These are phyloP conservation scores for Brettanomyces custersianus DNA, from an alignment of 805 yeast genomes.

Conservation along the genomic window DNA sequence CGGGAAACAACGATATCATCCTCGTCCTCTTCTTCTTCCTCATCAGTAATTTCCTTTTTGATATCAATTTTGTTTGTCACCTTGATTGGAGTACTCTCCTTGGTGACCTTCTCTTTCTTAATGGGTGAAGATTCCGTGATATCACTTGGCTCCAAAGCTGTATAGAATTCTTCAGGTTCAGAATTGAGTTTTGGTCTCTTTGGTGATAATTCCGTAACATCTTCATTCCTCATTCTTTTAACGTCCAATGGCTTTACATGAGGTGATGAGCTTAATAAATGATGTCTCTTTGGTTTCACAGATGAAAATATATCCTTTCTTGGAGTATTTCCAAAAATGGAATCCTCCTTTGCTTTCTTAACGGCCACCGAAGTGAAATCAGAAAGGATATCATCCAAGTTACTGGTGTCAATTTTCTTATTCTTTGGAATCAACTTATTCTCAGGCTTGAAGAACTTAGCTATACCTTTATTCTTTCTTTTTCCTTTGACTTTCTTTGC, in stretches of 20 bases:
- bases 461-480: constrained; percentile 10
- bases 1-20: constrained; percentile 50
- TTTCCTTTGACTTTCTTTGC: constrained; percentile 27
- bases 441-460: constrained; percentile 35
- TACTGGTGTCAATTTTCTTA: constrained; percentile 33
- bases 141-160: constrained; percentile 16
- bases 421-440: constrained; percentile 15
- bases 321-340: constrained; percentile 10
- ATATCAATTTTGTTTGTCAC: neutral
- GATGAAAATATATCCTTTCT: constrained; percentile 22
- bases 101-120: constrained; percentile 2
- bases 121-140: constrained; percentile 26
- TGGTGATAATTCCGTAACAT: constrained; percentile 9
- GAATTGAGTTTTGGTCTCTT: constrained; percentile 18
- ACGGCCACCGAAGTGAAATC: constrained; percentile 34
- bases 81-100: neutral
- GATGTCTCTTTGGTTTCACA: constrained; percentile 15
- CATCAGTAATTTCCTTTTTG: constrained; percentile 4
- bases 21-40: constrained; percentile 37
- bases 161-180: constrained; percentile 15
- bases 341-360: constrained; percentile 12
- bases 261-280: constrained; percentile 25
- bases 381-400: constrained; percentile 62
- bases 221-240: constrained; percentile 13
- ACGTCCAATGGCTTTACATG: constrained; percentile 16